Conservation (phyloP, 179 eudicot genomes). For the Patellifolia procumbens region DNA sequence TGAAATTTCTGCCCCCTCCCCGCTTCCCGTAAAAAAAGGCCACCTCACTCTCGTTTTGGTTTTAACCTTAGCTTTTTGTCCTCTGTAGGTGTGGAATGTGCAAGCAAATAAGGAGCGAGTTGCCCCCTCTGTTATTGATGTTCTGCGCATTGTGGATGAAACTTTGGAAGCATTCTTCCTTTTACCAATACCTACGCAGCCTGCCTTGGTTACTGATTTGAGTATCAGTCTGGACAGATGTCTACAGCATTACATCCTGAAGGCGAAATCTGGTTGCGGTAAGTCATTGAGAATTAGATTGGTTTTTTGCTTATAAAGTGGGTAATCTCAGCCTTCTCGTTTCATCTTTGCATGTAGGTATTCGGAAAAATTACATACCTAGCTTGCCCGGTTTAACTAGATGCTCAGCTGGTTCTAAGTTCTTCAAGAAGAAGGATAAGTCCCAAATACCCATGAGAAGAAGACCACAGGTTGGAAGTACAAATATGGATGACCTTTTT, state of each 20-base stretch:
- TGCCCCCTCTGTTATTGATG: constrained; percentile 84
- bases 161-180: constrained; percentile 86
- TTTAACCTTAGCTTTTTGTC: constrained; percentile 1
- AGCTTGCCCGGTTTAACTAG: constrained; percentile 77
- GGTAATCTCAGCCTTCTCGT: constrained; percentile 6
- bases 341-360: constrained; percentile 47
- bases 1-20: too few relatives aligned
- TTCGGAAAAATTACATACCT: constrained; percentile 57
- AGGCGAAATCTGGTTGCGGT: constrained; percentile 91
- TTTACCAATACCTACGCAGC: constrained; percentile 84
- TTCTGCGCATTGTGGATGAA: constrained; percentile 75
- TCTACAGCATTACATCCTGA: constrained; percentile 62
- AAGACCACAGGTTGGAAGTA: constrained; percentile 50
- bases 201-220: constrained; percentile 67
- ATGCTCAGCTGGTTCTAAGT: constrained; percentile 72
- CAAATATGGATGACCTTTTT: constrained; percentile 42
- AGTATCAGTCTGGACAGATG: constrained; percentile 72
- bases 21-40: not conserved
- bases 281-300: constrained; percentile 18
- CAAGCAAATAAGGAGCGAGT: constrained; percentile 73
- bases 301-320: not conserved
- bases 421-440: constrained; percentile 74
- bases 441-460: constrained; percentile 43
- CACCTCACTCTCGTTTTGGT: not conserved
- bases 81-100: constrained; percentile 72